Evolutionary conservation across 2,329 filamentous ascomycete genomes (phyloP), one percentile per base, ranked within the genome.

Genomic region (Neophaeococcomyces aloes): DNA sequence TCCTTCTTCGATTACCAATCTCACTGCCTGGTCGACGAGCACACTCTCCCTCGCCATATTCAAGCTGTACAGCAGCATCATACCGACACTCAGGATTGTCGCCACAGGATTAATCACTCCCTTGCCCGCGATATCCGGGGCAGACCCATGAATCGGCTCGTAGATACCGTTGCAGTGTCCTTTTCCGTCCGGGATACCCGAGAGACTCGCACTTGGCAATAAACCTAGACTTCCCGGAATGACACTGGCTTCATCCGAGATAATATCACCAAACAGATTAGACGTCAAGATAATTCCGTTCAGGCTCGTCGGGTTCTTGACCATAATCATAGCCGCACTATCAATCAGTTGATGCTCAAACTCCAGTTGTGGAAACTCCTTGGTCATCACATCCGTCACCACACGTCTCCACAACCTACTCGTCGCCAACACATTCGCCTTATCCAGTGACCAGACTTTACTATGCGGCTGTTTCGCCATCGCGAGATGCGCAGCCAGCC

Each of bases 241-340:
- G 39, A 94, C 88, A 56, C 83, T 88, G 3, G 89, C 88, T 73
- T 96, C 89, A 61, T 96, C 89, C 60, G 78, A 85, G 60, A 98
- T 87, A 61, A 96, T 96, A 65, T 96, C 89, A 50, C 89, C 91
- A 61, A 94, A 94, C 55, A 96, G 63, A 65, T 96, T 98, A 71
- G 82, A 88, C 10, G 88, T 94, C 51, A 96, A 80, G 36, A 96
- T 77, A 29, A 96, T 79, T 42, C 89, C 91, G 62, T 95, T 96
- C 42, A 96, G 72, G 17, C 79, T 77, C 8, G 81, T 74, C 7
- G 89, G 89, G 66, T 88, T 89, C 80, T 94, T 95, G 60, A 96
- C 77, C 83, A 96, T 86, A 56, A 95, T 71, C 88, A 96, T 95
- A 53, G 89, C 89, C n/a, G 89, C 89, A 45, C 79, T 86, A 68